Base-by-base conservation (phyloP, 2,329 filamentous ascomycete genomes). In the Bipolaris gigantea region DNA sequence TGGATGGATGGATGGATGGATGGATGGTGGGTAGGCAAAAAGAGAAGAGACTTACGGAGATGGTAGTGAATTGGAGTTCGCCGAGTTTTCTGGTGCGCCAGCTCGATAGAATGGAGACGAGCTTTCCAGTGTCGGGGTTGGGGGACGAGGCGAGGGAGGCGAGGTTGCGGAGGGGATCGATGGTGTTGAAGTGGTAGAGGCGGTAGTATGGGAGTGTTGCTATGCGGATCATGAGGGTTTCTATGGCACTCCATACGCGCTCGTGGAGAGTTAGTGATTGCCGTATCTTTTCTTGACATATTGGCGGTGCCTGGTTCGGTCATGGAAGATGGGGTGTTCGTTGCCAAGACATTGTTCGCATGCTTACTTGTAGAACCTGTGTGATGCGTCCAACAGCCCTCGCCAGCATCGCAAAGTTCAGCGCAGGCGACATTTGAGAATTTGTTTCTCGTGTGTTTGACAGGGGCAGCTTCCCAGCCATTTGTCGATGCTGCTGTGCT, bases 141-240 rank as follows among this genome's bases (percentile, higher is more conserved):
- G 40, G n/a, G 9, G 40, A 11, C 4, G 40, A 42, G 9, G 40
- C 25, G 25, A 42, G 40, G 4, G n/a, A 11, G 8, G 40, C 40
- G 7, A 42, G 23, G 16, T 30, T 42, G 10, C 18, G 25, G 8
- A 42, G n/a, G 23, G 40, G 40, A 16, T 42, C 16, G 23, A 32
- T 30, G 8, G 40, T 42, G n/a, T 42, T 42, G 40, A 42, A 42
- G n/a, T 42, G 40, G 40, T 42, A 42, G n/a, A 42, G 40, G 9
- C 40, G 40, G n/a, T 42, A 42, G n/a, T 42, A 42, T 11, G 40
- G 40, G 5, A 42, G 23, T 4, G 40, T 42, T 32, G 40, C 40
- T 30, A 30, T 15, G 2, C n/a, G 27, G 25, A 42, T 11, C 9
- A 42, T 5, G 7, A 18, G 5, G 25, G 8, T 15, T 16, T 42